Percentiles rank a stretch among this genome's conserved stretches.
Evolutionary conservation across 768 basidiomycete genomes (phyloP).

Genomic region (Hypholoma fasciculare): DNA sequence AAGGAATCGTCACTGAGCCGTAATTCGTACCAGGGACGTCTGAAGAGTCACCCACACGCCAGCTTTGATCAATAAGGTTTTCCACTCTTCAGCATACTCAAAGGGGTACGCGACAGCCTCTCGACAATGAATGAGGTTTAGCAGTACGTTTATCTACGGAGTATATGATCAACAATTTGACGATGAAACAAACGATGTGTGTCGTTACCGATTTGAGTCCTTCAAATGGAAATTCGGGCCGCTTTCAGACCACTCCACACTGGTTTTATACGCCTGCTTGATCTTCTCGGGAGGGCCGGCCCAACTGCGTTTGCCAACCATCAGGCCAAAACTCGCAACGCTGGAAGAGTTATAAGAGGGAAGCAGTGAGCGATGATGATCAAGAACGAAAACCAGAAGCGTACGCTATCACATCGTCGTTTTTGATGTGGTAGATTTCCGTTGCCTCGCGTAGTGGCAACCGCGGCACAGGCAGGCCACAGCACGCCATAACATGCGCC

Average conservation of each 20-base stretch:
- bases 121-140: slow-evolving; percentile 28
- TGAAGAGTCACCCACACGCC: slow-evolving; percentile 21
- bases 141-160: slow-evolving; percentile 25
- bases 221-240: slow-evolving; percentile 11
- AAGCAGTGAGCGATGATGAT: neutral
- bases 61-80: slow-evolving; percentile 14
- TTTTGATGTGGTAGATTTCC: slow-evolving; percentile 17
- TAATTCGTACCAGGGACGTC: slow-evolving; percentile 29
- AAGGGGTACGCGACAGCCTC: slow-evolving; percentile 30
- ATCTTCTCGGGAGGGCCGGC: slow-evolving; percentile 16
- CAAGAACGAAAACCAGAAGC: neutral
- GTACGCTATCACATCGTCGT: slow-evolving; percentile 15
- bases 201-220: slow-evolving; percentile 18
- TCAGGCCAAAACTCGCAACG: slow-evolving; percentile 6
- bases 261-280: slow-evolving; percentile 11
- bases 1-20: slow-evolving; percentile 22
- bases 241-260: slow-evolving; percentile 17
- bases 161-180: neutral
- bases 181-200: neutral
- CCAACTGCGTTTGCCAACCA: slow-evolving; percentile 14
- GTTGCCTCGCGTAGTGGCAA: too few relatives aligned
- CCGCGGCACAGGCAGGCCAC: too few relatives aligned
- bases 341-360: slow-evolving; percentile 3
- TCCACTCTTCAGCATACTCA: slow-evolving; percentile 21
- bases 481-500: too few relatives aligned